Evolutionary conservation across 2,329 filamentous ascomycete genomes (phyloP).

Genomic region (Aspergillus chevalieri): DNA sequence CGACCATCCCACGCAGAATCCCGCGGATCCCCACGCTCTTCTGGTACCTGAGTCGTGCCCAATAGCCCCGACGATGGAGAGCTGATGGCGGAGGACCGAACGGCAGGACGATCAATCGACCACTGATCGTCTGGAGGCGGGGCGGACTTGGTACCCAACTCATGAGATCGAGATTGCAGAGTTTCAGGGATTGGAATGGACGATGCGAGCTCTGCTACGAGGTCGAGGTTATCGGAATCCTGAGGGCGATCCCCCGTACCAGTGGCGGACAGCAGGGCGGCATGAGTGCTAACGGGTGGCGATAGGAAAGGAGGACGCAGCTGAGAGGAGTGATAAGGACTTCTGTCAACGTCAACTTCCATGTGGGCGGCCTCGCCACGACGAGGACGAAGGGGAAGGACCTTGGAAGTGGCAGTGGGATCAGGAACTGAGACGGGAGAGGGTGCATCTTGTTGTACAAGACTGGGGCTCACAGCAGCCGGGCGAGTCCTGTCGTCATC

Average conservation of each 20-base stretch:
- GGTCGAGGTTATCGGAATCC: not conserved
- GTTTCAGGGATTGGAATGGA: slow-evolving; percentile 12
- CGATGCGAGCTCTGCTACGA: slow-evolving; percentile 9
- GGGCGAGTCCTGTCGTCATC: not conserved
- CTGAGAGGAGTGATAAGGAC: slow-evolving; percentile 21
- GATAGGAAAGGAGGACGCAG: slow-evolving; percentile 19
- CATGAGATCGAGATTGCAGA: not conserved
- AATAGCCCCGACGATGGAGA: not conserved
- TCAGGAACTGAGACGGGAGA: slow-evolving; percentile 14
- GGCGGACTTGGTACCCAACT: no score
- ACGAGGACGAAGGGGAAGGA: slow-evolving; percentile 20
- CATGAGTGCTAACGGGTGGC: slow-evolving; percentile 16
- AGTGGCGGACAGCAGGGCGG: slow-evolving; percentile 20
- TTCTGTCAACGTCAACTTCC: slow-evolving; percentile 33
- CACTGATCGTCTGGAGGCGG: no score
- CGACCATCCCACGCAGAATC: slow-evolving; percentile 16
- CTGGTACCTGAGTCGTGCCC: not conserved
- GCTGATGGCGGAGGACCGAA: not conserved
- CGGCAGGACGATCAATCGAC: no score
- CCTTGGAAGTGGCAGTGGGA: slow-evolving; percentile 23
- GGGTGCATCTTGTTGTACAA: no score
- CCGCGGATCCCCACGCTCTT: slow-evolving; percentile 5
- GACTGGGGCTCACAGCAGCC: no score
- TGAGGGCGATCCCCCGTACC: not conserved
- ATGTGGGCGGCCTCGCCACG: slow-evolving; percentile 28